Conservation (phyloP, 306 rosid genomes). For the Lagenaria siceraria region DNA sequence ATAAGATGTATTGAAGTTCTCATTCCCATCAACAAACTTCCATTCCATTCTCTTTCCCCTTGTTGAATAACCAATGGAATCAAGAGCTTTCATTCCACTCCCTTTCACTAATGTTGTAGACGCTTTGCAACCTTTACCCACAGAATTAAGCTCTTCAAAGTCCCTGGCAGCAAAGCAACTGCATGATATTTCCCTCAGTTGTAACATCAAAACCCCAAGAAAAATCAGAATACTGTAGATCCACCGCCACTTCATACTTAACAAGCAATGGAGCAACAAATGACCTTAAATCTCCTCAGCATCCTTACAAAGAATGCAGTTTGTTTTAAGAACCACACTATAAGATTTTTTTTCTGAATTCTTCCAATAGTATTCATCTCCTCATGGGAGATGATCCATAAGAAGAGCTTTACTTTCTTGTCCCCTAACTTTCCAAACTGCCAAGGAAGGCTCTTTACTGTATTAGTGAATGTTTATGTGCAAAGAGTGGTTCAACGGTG, state of each 20-base stretch:
- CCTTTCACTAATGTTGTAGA: background rate
- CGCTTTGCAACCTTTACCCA: background rate
- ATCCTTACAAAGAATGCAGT: background rate
- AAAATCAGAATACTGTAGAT: background rate
- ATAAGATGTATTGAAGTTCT: background rate
- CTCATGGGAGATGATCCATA: background rate
- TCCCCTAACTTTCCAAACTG: background rate
- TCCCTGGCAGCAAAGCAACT: background rate
- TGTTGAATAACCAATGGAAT: background rate
- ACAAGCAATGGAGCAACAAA: background rate
- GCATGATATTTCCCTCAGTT: background rate
- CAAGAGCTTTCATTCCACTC: background rate
- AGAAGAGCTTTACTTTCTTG: background rate
- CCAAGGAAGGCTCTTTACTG: background rate
- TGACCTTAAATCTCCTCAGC: background rate
- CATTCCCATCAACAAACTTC: background rate
- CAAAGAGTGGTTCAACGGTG: background rate
- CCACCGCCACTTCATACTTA: background rate
- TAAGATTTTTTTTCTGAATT: background rate
- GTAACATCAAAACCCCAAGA: background rate
- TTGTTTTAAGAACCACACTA: background rate
- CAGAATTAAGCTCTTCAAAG: background rate
- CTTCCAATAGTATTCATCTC: background rate
- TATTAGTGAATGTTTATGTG: background rate
- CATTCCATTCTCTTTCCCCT: background rate